Conservation (phyloP, 768 basidiomycete species). For the Auricularia auricula-judae region DNA sequence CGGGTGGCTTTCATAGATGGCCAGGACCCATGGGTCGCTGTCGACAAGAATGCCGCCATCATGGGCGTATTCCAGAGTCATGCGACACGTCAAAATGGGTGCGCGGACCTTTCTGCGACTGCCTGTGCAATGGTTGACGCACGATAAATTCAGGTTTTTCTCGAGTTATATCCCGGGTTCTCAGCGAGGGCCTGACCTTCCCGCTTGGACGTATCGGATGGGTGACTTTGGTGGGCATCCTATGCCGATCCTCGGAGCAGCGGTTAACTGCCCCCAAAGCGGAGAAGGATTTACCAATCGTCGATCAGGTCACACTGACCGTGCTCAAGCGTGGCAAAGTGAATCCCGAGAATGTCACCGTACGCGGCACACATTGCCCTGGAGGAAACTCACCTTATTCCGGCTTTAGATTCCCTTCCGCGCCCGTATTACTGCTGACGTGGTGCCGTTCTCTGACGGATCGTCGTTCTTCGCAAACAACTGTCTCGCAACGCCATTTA, state of each 20-base stretch:
- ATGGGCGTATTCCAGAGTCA: conserved; percentile 44
- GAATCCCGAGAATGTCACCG: conserved; percentile 33
- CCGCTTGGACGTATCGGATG: conserved; percentile 17
- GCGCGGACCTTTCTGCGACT: neutral
- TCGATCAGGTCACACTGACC: conserved; percentile 36
- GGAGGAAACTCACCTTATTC: neutral
- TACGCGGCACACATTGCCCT: conserved; percentile 15
- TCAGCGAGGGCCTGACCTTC: conserved; percentile 5
- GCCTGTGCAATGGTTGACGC: neutral
- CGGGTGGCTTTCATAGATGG: conserved; percentile 44
- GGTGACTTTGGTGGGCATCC: conserved; percentile 35
- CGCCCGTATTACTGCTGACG: conserved; percentile 35
- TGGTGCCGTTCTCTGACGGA: conserved; percentile 38
- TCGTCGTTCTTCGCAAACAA: conserved; percentile 41
- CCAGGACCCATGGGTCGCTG: conserved; percentile 36
- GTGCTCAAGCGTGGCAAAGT: conserved; percentile 32
- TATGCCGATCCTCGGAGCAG: too few species aligned
- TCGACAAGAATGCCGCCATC: conserved; percentile 39
- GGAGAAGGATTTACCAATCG: conserved; percentile 34
- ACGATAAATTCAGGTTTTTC: conserved; percentile 19
- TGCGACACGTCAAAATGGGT: conserved; percentile 28
- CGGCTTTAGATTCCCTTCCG: conserved; percentile 43
- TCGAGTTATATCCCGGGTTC: conserved; percentile 19
- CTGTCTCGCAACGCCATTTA: conserved; percentile 34
- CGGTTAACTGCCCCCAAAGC: conserved; percentile 11